Evolutionary conservation across 495 filamentous ascomycete species (phyloP).

Genomic region (Aspergillus kassunensis): DNA sequence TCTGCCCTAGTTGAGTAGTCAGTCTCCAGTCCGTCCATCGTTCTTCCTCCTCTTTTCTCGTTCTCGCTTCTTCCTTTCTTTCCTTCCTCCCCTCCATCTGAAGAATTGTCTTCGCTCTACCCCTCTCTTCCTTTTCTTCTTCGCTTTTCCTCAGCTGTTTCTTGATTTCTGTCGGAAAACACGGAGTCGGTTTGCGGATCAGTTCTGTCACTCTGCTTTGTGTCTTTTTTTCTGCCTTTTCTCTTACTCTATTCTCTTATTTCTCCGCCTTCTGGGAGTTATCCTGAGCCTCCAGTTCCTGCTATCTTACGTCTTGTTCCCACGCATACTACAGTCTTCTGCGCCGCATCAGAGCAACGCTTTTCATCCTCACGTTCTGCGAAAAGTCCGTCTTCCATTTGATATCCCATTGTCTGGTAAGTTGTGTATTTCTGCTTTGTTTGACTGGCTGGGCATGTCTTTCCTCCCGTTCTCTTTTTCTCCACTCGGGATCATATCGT

Average conservation of each 20-base stretch:
- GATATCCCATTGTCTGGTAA: constrained; percentile 30
- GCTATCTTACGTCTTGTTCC: constrained; percentile 25
- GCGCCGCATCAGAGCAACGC: constrained; percentile 29
- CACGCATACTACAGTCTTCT: constrained; percentile 24
- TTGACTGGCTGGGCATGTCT: background rate
- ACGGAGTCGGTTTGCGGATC: constrained; percentile 44
- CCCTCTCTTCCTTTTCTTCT: constrained; percentile 40
- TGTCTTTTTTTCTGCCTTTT: constrained; percentile 32
- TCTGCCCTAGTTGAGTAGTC: constrained; percentile 21
- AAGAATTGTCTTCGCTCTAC: constrained; percentile 34
- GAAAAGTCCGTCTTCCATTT: constrained; percentile 12
- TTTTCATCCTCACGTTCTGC: constrained; percentile 12
- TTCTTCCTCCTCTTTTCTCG: constrained; percentile 13
- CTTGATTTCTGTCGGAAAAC: constrained; percentile 41
- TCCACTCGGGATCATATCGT: background rate
- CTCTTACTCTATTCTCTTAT: constrained; percentile 33
- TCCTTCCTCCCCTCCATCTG: constrained; percentile 33
- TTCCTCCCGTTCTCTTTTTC: background rate
- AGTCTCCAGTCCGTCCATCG: constrained; percentile 20
- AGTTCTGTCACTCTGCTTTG: constrained; percentile 31
- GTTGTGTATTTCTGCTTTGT: constrained; percentile 11
- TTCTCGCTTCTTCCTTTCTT: constrained; percentile 21
- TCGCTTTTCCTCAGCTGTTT: constrained; percentile 30
- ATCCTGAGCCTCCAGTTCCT: constrained; percentile 28
- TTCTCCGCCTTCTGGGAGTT: constrained; percentile 32